Base-by-base conservation (phyloP, 1,139 yeast species). In the Insectozyma bohioensis region DNA sequence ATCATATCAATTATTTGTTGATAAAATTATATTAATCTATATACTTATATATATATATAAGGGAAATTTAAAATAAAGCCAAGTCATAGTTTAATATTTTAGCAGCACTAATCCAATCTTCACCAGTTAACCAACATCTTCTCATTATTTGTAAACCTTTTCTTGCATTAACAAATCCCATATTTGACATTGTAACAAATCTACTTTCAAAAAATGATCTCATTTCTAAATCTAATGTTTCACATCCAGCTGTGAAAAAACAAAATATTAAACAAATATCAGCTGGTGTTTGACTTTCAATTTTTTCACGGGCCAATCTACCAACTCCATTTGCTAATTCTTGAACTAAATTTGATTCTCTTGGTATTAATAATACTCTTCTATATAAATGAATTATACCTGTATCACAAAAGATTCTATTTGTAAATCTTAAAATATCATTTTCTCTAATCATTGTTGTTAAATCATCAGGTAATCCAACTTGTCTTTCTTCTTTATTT, bases 161-260 rank as follows among this genome's bases (percentile, higher is more conserved):
- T 8, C 52, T 49, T 0, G 84, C 83, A 40, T 72, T 69, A 5
- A 62, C 55, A 19, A 74, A 67, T 0, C 85, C 85, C 45, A 58
- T 58, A 8, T 54, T 54, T 6, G 58, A 59, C 35, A 78, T 50
- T 7, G 48, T 46, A 1, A 49, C 45, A 39, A 78, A 59, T 37
- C 80, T 58, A 2, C 56, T 49, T 12, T 50, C 39, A 45, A 67
- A 75, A 17, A 72, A 57, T 1, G 41, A 40, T 29, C 73, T 57
- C 37, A 52, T 48, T 1, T 49, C 48, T 1, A 46, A 47, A 35
- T 69, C 66, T 11, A 67, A 40, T 6, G 74, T 65, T 40, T 80
- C 86, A 56, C 83, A 76, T 4, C 78, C 85, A 31, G 80, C 77
- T 30, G 77, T 65, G 48, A 80, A 79, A 9, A 71, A 49, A 20